Conservation (phyloP, 495 filamentous ascomycete genomes). For the Pseudotulostoma volvatum region DNA sequence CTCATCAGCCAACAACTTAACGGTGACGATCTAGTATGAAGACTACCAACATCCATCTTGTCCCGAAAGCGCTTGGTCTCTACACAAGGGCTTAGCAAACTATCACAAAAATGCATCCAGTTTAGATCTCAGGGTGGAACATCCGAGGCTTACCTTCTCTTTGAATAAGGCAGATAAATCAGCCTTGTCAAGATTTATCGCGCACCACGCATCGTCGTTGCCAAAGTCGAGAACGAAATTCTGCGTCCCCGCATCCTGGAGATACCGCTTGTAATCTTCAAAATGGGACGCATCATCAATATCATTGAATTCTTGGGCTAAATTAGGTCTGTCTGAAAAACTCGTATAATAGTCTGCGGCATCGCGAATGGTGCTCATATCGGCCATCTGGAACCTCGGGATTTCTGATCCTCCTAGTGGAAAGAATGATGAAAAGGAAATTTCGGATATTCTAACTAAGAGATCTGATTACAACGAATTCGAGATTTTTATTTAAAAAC, state of each 20-base stretch:
- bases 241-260: constrained; percentile 23
- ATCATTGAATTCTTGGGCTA: constrained; percentile 29
- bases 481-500: too few relatives aligned
- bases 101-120: too few relatives aligned
- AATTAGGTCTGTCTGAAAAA: constrained; percentile 8
- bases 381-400: too few relatives aligned
- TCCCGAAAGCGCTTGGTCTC: constrained; percentile 27
- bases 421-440: too few relatives aligned
- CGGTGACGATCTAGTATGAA: too few relatives aligned
- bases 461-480: too few relatives aligned
- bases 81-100: too few relatives aligned
- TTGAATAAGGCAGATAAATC: constrained; percentile 28
- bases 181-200: constrained; percentile 34
- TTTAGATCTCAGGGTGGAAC: too few relatives aligned
- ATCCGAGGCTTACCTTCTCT: constrained; percentile 14
- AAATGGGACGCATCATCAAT: constrained; percentile 39
- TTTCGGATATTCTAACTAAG: too few relatives aligned
- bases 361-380: too few relatives aligned
- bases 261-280: constrained; percentile 16
- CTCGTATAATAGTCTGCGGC: constrained; percentile 31
- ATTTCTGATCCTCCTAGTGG: too few relatives aligned
- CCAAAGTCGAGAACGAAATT: constrained; percentile 67
- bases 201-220: constrained; percentile 42
- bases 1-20: constrained; percentile 3
- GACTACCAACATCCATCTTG: constrained; percentile 51